Evolutionary conservation across 495 filamentous ascomycete genomes (phyloP).

Genomic region (Neurospora sp.): DNA sequence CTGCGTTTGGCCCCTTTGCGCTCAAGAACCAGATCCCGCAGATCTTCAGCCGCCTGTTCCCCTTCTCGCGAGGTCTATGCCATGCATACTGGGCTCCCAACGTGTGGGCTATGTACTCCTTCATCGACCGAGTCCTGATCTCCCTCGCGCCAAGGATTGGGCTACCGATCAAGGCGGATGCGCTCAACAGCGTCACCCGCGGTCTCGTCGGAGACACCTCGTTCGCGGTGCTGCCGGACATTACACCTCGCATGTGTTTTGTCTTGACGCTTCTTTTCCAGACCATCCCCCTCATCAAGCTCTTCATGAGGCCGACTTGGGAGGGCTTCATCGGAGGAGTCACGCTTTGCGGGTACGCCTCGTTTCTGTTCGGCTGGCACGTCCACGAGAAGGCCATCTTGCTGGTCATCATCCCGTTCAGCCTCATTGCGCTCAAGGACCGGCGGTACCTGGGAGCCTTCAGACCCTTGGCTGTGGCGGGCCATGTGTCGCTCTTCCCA

Average conservation of each 20-base stretch:
- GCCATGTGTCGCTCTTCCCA: constrained; percentile 91
- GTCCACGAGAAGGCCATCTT: constrained; percentile 97
- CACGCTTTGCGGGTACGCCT: constrained; percentile 92
- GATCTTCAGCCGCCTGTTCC: constrained; percentile 75
- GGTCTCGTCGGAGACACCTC: constrained; percentile 91
- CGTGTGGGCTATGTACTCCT: constrained; percentile 94
- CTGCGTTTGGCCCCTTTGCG: constrained; percentile 86
- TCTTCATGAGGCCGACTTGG: constrained; percentile 74
- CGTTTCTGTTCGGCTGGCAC: constrained; percentile 97
- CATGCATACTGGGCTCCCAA: constrained; percentile 99
- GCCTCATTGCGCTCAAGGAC: constrained; percentile 84
- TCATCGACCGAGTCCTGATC: constrained; percentile 74
- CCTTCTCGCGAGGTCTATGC: constrained; percentile 85
- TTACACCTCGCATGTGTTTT: constrained; percentile 73
- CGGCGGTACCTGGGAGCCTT: constrained; percentile 88
- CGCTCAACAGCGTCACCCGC: constrained; percentile 79
- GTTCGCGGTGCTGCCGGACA: constrained; percentile 84
- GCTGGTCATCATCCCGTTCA: constrained; percentile 90
- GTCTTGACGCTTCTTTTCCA: constrained; percentile 75
- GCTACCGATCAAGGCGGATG: constrained; percentile 58
- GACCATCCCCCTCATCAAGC: constrained; percentile 65
- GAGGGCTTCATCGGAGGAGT: constrained; percentile 81
- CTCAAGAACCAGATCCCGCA: constrained; percentile 83
- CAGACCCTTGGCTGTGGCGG: constrained; percentile 80
- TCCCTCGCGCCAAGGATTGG: constrained; percentile 71